phyloP scores from a whole-genome alignment of 2,329 filamentous ascomycete genomes.

The Tympanopsis confertula region DNA sequence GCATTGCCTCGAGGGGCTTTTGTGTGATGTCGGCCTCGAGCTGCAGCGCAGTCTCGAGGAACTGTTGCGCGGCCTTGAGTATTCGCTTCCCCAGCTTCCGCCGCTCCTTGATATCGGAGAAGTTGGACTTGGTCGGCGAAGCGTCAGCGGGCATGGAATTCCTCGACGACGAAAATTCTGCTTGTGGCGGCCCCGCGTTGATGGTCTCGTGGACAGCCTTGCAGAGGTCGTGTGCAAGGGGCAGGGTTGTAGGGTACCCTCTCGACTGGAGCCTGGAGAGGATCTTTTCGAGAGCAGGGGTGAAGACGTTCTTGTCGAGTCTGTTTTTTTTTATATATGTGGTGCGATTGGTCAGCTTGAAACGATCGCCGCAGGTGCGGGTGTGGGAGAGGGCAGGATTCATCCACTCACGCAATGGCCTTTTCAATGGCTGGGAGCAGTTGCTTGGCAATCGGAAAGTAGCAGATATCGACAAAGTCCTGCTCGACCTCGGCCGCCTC shows the following conservation, averaged over 20 bases:
- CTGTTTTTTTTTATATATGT: constrained; percentile 35
- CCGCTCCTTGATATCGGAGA: constrained; percentile 64
- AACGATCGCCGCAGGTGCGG: neutral
- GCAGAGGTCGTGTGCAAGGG: constrained; percentile 1
- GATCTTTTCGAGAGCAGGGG: constrained; percentile 8
- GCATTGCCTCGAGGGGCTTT: constrained; percentile 56
- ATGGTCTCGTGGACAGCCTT: constrained; percentile 7
- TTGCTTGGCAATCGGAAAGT: constrained; percentile 75
- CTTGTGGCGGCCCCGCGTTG: constrained; percentile 12
- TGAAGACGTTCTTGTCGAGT: constrained; percentile 19
- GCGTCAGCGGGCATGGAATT: constrained; percentile 38
- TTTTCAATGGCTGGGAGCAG: constrained; percentile 70
- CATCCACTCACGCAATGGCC: constrained; percentile 60
- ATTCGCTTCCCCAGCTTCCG: constrained; percentile 83
- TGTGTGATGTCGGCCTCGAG: constrained; percentile 74
- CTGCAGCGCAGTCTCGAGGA: constrained; percentile 62
- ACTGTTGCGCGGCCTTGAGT: constrained; percentile 68
- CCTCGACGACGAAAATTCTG: constrained; percentile 24
- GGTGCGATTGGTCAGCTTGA: constrained; percentile 5
- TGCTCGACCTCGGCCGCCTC: constrained; percentile 66
- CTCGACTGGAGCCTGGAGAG: constrained; percentile 1
- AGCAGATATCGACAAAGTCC: constrained; percentile 75
- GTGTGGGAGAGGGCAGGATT: neutral
- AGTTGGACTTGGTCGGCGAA: constrained; percentile 38
- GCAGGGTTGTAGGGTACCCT: neutral